Evolutionary conservation across 148 eudicot species (phyloP).

Genomic region (Vaccinium vitisidaea): DNA sequence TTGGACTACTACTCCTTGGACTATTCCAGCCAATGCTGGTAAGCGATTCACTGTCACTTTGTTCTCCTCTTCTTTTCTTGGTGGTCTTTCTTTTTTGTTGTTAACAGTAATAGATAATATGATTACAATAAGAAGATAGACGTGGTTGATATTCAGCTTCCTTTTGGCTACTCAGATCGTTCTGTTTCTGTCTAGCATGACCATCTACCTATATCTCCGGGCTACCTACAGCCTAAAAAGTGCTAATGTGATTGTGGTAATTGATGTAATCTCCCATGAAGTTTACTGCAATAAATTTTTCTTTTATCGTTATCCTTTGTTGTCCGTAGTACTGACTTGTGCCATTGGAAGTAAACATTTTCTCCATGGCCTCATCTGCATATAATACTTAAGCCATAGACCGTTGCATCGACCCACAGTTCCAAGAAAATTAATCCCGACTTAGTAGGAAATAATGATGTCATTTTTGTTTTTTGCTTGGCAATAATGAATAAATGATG

Average conservation of each 20-base stretch:
- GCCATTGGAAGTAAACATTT: background rate
- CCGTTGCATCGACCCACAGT: background rate
- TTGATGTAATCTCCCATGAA: background rate
- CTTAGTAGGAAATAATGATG: background rate
- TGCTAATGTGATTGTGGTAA: background rate
- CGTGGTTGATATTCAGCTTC: no score
- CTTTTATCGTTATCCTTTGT: background rate
- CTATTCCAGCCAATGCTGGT: constrained; percentile 99
- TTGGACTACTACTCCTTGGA: constrained; percentile 99
- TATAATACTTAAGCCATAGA: background rate
- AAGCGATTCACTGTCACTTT: constrained; percentile 16
- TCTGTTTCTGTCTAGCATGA: background rate
- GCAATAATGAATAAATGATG: no score
- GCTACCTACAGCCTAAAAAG: background rate
- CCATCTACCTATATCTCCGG: background rate
- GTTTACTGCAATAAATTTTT: background rate
- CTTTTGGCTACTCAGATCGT: background rate
- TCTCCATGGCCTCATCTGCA: background rate
- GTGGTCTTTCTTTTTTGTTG: no score
- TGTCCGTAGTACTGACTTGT: background rate
- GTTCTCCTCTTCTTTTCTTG: no score
- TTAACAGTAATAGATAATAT: no score
- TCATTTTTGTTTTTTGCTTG: background rate
- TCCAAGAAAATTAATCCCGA: constrained; percentile 10
- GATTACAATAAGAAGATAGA: no score